Conservation (phyloP, 441 rosid species). For the Dalechampia spathulata region DNA sequence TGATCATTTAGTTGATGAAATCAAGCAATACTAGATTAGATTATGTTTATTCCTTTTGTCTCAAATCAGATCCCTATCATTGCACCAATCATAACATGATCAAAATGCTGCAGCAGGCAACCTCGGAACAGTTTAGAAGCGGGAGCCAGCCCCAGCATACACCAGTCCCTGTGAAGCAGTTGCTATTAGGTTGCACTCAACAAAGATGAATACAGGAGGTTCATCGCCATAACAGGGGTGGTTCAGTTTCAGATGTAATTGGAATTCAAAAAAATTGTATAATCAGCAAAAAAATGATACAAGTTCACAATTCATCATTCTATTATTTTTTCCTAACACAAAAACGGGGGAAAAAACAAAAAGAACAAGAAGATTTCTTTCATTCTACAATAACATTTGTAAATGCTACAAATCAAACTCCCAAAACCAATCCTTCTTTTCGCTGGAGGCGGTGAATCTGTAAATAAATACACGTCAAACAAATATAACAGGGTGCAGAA, state of each 20-base stretch:
- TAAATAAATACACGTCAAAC: slow-evolving; percentile 32
- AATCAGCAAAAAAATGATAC: slow-evolving; percentile 1
- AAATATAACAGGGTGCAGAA: slow-evolving; percentile 29
- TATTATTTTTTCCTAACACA: slow-evolving; percentile 16
- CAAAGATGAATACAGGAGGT: too few species aligned
- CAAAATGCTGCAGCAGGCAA: background rate
- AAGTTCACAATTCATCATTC: slow-evolving; percentile 13
- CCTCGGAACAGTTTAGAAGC: too few species aligned
- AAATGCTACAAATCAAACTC: slow-evolving; percentile 27
- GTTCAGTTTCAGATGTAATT: background rate
- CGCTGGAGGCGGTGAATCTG: slow-evolving; percentile 22
- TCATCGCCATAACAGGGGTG: too few species aligned
- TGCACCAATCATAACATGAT: background rate
- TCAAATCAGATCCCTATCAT: background rate
- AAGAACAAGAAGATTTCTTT: too few species aligned
- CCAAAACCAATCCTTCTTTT: slow-evolving; percentile 10
- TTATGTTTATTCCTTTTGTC: background rate
- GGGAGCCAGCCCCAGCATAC: too few species aligned
- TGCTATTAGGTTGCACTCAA: too few species aligned
- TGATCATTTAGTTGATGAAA: too few species aligned
- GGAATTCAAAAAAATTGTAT: slow-evolving; percentile 2
- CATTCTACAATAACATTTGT: slow-evolving; percentile 25
- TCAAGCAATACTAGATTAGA: too few species aligned
- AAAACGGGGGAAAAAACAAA: background rate
- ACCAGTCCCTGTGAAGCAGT: too few species aligned